Evolutionary conservation across 345 rosid genomes (phyloP), one percentile per base, ranked within the genome.

Genomic region (Eucalyptus viminalis): DNA sequence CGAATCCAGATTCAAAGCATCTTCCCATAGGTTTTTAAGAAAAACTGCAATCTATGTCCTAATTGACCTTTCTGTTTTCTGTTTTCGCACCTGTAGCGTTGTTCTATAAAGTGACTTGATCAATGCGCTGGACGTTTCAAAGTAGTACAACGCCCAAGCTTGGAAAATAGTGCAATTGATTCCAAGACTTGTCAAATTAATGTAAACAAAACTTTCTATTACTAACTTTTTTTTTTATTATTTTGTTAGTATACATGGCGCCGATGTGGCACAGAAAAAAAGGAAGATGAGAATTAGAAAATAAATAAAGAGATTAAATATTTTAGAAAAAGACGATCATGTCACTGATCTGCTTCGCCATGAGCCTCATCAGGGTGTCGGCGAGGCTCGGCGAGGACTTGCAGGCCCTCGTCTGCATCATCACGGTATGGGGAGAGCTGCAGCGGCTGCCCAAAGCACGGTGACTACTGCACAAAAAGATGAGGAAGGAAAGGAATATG

Each of bases 201-300:
- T 27, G 7, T 12, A 60, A 25, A 0, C 4, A 0, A 25, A 11
- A 25, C 12, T 60, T 13, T 25, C 15, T 6, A 4, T 27, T 60
- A 1, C 14, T 60, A 25, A 60, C 15, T 25, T 60, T 1, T 60
- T 60, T 25, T 6, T 2, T 5, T 12, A 25, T 25, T 25, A 25
- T 25, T 11, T 1, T 60, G 31, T 27, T 27, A 27, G 15, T 60
- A 60, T 27, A 11, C n/a, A 60, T 60, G 15, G 31, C 0, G 31
- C 7, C 0, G 31, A 27, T 25, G 67, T 60, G 67, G 14, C 67
- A 60, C 67, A 11, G 31, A 60, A 60, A 60, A 60, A 11, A 60
- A 11, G 15, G 0, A 53, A 53, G 24, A 25, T 60, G 6, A 60
- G 31, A 60, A 27, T 60, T 60, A 27, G 8, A 12, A 60, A 60